Percentiles rank a stretch among this genome's conserved stretches.
Conservation (phyloP, 331 rosid species). For the Acacia concinna region DNA sequence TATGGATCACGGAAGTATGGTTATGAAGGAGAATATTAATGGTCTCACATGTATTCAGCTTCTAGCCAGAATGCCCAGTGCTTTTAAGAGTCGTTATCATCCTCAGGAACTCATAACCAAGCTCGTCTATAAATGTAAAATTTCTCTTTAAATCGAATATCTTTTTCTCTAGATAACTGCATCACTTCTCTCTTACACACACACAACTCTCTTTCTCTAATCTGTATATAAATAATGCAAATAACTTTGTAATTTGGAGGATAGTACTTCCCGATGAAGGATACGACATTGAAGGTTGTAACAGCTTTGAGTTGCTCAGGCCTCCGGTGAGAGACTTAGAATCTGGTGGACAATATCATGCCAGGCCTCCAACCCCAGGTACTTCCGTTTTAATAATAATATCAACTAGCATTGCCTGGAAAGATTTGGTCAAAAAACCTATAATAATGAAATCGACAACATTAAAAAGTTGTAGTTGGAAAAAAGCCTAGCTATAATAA, state of each 20-base stretch:
- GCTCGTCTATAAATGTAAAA: background rate
- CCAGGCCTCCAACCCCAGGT: constrained; percentile 1
- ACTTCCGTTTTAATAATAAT: background rate
- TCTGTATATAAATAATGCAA: background rate
- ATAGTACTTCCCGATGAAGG: background rate
- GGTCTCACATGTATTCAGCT: background rate
- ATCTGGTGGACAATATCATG: background rate
- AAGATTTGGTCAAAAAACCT: no score
- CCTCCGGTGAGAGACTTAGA: background rate
- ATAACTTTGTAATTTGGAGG: no score
- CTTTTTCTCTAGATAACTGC: no score
- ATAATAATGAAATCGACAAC: no score
- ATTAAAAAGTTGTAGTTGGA: no score
- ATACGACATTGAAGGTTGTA: background rate
- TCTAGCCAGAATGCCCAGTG: background rate
- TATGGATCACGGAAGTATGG: background rate
- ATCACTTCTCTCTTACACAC: no score
- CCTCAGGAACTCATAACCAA: background rate
- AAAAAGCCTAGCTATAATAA: no score
- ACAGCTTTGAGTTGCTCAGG: background rate
- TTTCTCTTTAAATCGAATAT: background rate
- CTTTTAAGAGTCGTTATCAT: background rate
- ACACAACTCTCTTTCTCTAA: background rate
- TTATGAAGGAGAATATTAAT: background rate
- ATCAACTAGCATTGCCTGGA: no score